A percentile compares a stretch with the other conserved stretches of the same genome.
Evolutionary conservation across 805 yeast genomes (phyloP).

Genomic region (Ogataea salicorniae): DNA sequence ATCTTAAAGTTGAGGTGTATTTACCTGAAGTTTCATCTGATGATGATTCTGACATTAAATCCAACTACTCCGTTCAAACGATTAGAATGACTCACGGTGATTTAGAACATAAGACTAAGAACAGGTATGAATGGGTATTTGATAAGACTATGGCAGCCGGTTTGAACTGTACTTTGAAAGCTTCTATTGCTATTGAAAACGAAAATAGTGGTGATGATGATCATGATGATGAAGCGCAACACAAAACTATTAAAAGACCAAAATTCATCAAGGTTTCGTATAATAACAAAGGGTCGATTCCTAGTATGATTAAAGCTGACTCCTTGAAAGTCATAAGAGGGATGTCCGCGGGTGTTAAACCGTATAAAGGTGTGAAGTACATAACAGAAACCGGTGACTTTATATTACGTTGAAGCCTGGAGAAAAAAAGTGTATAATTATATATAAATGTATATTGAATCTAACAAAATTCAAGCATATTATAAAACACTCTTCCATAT

Average conservation of each 20-base stretch:
- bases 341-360: slow-evolving; percentile 55
- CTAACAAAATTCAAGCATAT: too few relatives aligned
- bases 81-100: slow-evolving; percentile 75
- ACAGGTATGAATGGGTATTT: slow-evolving; percentile 65
- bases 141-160: slow-evolving; percentile 58
- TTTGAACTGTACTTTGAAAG: slow-evolving; percentile 61
- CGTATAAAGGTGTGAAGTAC: slow-evolving; percentile 90
- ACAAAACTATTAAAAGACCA: slow-evolving; percentile 26
- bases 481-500: too few relatives aligned
- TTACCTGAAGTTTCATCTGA: slow-evolving; percentile 15
- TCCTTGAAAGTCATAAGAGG: slow-evolving; percentile 56
- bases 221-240: slow-evolving; percentile 3
- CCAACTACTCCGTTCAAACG: slow-evolving; percentile 40
- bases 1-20: slow-evolving; percentile 37
- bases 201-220: slow-evolving; percentile 2
- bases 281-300: slow-evolving; percentile 59
- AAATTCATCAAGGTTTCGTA: slow-evolving; percentile 47
- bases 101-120: slow-evolving; percentile 45
- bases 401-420: slow-evolving; percentile 32
- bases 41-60: slow-evolving; percentile 15
- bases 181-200: slow-evolving; percentile 26
- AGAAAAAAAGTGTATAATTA: too few relatives aligned
- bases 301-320: slow-evolving; percentile 71
- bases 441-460: too few relatives aligned
- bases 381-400: slow-evolving; percentile 59